These are phyloP conservation scores for Cutaneotrichosporon sp. DNA, from an alignment of 1,284 basidiomycete genomes.

Conservation along the genomic window DNA sequence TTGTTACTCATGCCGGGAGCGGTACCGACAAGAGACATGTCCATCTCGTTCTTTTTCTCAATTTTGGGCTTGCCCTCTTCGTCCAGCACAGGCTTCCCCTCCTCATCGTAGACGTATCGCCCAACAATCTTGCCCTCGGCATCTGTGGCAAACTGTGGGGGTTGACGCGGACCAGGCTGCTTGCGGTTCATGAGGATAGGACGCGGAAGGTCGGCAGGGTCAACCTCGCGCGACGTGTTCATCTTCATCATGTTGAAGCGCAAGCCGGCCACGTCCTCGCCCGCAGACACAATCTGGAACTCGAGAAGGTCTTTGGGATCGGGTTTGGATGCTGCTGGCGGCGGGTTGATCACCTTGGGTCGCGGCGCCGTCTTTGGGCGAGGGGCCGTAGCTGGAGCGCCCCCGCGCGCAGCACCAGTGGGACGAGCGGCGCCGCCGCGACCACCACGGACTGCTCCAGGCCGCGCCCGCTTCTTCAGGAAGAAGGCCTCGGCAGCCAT, in stretches of 20 bases:
- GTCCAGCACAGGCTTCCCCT: conserved; percentile 37
- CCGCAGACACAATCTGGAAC: conserved; percentile 37
- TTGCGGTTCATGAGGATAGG: conserved; percentile 42
- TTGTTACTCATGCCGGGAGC: conserved; percentile 21
- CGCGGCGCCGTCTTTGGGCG: background rate
- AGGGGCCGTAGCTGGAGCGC: background rate
- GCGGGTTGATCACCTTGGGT: background rate
- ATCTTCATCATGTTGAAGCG: conserved; percentile 42
- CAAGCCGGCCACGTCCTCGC: conserved; percentile 13
- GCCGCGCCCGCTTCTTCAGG: conserved; percentile 32
- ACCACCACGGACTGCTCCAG: conserved; percentile 1
- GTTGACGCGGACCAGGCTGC: conserved; percentile 29
- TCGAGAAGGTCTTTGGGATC: conserved; percentile 24
- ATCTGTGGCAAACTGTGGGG: conserved; percentile 31
- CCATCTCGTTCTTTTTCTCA: conserved; percentile 32
- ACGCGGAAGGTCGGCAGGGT: conserved; percentile 27
- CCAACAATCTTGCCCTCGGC: conserved; percentile 36
- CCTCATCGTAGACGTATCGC: conserved; percentile 35
- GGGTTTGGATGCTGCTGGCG: background rate
- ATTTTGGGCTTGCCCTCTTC: conserved; percentile 34
- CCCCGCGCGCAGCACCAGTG: too few species aligned
- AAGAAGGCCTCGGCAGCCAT: conserved; percentile 33
- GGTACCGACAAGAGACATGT: conserved; percentile 35
- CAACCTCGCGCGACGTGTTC: conserved; percentile 27
- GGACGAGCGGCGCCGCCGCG: background rate